Conservation (phyloP, 1,139 yeast genomes). For the Candida sojae region DNA sequence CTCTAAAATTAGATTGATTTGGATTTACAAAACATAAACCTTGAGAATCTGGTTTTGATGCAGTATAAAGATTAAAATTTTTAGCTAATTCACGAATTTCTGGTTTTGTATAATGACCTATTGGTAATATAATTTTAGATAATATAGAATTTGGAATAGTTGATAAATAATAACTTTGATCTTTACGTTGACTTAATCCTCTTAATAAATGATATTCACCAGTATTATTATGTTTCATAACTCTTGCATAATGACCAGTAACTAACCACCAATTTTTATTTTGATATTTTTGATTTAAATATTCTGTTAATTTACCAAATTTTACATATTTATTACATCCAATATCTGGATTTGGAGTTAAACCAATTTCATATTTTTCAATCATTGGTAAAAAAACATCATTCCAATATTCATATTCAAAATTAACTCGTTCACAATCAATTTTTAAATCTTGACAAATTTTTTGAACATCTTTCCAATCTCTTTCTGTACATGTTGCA, state of each 20-base stretch:
- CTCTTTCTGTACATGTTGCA: slow-evolving; percentile 76
- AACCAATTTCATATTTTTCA: slow-evolving; percentile 63
- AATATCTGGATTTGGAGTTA: slow-evolving; percentile 95
- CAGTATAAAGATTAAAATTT: slow-evolving; percentile 50
- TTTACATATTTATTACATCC: slow-evolving; percentile 83
- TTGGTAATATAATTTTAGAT: slow-evolving; percentile 65
- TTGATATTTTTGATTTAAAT: slow-evolving; percentile 40
- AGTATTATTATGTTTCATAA: slow-evolving; percentile 36
- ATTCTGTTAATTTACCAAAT: slow-evolving; percentile 73
- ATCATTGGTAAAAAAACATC: slow-evolving; percentile 94
- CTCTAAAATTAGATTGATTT: slow-evolving; percentile 60
- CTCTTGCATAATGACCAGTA: slow-evolving; percentile 88
- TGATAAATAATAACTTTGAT: slow-evolving; percentile 88
- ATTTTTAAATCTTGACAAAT: slow-evolving; percentile 64
- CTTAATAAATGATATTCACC: slow-evolving; percentile 54
- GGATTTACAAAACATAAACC: slow-evolving; percentile 93
- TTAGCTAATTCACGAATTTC: slow-evolving; percentile 69
- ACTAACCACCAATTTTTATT: slow-evolving; percentile 72
- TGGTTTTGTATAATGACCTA: slow-evolving; percentile 76
- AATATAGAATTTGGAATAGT: slow-evolving; percentile 56
- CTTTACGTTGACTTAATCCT: slow-evolving; percentile 65
- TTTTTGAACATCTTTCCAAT: slow-evolving; percentile 80
- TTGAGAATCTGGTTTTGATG: slow-evolving; percentile 86
- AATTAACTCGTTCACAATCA: slow-evolving; percentile 74
- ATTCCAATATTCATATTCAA: slow-evolving; percentile 90